Evolutionary conservation across 2,329 filamentous ascomycete species (phyloP), one percentile per base, ranked within the genome.

Genomic region (Talaromyces pinophilus): DNA sequence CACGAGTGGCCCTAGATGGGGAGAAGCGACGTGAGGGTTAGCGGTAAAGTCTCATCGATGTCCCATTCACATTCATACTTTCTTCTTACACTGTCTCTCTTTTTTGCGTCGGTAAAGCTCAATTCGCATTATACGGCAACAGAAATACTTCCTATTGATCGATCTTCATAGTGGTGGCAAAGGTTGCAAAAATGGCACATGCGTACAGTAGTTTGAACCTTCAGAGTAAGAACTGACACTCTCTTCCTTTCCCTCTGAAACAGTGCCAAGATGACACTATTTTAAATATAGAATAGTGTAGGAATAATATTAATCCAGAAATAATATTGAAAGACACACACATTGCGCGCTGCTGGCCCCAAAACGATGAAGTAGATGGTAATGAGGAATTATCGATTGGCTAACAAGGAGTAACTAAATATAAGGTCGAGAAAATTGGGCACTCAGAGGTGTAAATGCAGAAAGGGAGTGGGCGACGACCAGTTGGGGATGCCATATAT

Each of bases 201-300:
- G 25, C 25, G 25, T 54, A 55, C 52, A 55, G 25, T 7, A 55
- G 25, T 33, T 55, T 55, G 52, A 28, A 55, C 15, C 25, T 66
- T 35, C 35, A 50, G 52, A 35, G 52, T 55, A 55, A 33, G 28
- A 55, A 33, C 52, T 19, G 5, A 55, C n/a, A 55, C 52, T 33
- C 52, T 55, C 52, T 55, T 55, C 52, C n/a, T 28, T 33, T 55
- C 35, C 52, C 5, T 55, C 52, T 55, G 11, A 55, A 55, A 55
- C 5, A 42, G 38, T 42, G 15, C 38, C 13, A 42, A 42, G 38
- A 42, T 19, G 17, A n/a, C 25, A 19, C 13, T 17, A 55, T 55
- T 17, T n/a, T n/a, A 55, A 19, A 33, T 30, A 33, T 35, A 35
- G 52, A 30, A 17, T 55, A 33, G 13, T 35, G 30, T 35, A 55